A percentile compares a stretch with the other conserved stretches of the same genome.
Conservation (phyloP, 352 stramenopile genomes). For the Pythium volutum region DNA sequence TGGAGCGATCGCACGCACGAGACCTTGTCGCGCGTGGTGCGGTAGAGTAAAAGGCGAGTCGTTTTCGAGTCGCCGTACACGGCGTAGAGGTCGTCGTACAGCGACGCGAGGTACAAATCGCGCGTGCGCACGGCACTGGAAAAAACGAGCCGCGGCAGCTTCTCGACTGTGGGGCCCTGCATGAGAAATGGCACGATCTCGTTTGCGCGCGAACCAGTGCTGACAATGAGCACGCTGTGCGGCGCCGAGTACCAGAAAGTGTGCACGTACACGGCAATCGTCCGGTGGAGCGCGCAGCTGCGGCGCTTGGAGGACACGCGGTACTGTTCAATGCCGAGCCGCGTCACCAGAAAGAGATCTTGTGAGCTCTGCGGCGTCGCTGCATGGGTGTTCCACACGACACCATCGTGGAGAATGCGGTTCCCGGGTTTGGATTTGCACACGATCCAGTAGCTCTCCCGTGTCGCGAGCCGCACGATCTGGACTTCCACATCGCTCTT, state of each 20-base stretch:
- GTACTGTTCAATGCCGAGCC: constrained; percentile 73
- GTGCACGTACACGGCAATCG: constrained; percentile 58
- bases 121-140: constrained; percentile 45
- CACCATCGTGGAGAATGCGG: constrained; percentile 48
- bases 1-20: constrained; percentile 74
- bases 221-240: constrained; percentile 65
- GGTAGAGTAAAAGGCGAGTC: constrained; percentile 69
- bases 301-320: constrained; percentile 56
- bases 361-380: constrained; percentile 43
- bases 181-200: constrained; percentile 76
- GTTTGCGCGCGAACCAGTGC: constrained; percentile 66
- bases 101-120: constrained; percentile 57
- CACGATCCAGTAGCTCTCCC: constrained; percentile 62
- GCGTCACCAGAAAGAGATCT: constrained; percentile 75
- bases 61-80: constrained; percentile 59
- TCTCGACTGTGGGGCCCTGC: constrained; percentile 53
- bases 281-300: constrained; percentile 53
- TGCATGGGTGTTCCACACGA: constrained; percentile 69
- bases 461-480: constrained; percentile 43
- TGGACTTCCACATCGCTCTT: constrained; percentile 84
- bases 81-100: constrained; percentile 68
- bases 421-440: constrained; percentile 68
- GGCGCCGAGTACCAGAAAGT: constrained; percentile 69
- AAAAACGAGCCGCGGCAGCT: constrained; percentile 71
- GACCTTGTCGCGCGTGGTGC: constrained; percentile 57